These are phyloP conservation scores for Rhodotorula sp. DNA, from an alignment of 1,284 basidiomycete species.

Conservation along the genomic window DNA sequence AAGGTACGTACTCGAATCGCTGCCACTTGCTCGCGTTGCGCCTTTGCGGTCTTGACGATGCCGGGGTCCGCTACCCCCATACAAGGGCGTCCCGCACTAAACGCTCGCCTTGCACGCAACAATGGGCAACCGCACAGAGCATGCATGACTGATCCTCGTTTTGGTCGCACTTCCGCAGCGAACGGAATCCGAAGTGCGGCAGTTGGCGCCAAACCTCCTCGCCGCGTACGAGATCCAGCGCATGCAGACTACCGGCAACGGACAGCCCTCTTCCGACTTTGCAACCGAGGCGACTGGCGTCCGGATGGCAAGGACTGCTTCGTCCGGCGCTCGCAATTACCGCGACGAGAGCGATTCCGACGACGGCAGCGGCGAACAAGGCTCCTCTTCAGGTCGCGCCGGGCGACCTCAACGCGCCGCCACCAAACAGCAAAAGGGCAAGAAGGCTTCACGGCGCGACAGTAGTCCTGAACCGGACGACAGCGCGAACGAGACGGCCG, in stretches of 20 bases:
- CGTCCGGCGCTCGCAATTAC: not conserved
- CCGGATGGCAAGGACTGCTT: not conserved
- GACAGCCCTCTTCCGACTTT: not conserved
- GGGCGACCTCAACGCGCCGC: not conserved
- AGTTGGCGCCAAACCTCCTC: slow-evolving; percentile 19
- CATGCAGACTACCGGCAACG: not conserved
- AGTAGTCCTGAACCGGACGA: slow-evolving; percentile 4
- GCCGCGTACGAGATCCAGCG: slow-evolving; percentile 10
- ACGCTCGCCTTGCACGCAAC: no score
- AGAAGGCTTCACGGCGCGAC: not conserved
- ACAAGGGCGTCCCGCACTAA: no score
- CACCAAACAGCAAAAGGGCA: not conserved
- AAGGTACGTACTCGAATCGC: slow-evolving; percentile 6
- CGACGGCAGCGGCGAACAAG: slow-evolving; percentile 1
- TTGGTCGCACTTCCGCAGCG: slow-evolving; percentile 9
- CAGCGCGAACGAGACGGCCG: slow-evolving; percentile 4
- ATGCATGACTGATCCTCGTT: not conserved
- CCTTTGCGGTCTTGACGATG: no score
- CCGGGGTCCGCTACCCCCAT: no score
- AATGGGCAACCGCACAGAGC: not conserved
- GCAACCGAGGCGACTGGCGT: not conserved
- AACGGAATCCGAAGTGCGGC: not conserved
- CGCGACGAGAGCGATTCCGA: not conserved
- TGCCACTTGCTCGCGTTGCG: no score
- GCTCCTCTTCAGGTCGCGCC: not conserved